A percentile compares a stretch with the other conserved stretches of the same genome.
These are phyloP conservation scores for Gaertneriomyces sp. DNA, from an alignment of 192 early-diverging fungal species.

Conservation along the genomic window DNA sequence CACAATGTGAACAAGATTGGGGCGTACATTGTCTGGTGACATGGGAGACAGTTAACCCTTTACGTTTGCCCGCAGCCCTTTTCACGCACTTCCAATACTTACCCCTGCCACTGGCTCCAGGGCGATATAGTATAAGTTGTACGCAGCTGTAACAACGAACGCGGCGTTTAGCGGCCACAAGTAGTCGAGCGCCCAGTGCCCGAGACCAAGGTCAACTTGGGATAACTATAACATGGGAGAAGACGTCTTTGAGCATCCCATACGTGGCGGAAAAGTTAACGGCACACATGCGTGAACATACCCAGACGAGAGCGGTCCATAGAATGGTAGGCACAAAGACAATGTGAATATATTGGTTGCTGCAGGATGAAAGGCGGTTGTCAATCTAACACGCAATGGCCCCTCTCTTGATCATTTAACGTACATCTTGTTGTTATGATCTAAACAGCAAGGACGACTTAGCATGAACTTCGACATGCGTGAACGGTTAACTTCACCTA, in stretches of 20 bases:
- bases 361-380: conserved; percentile 27
- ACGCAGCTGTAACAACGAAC: conserved; percentile 55
- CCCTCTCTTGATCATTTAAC: neutral
- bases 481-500: neutral
- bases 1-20: conserved; percentile 44
- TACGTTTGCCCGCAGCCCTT: too few relatives aligned
- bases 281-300: conserved; percentile 28
- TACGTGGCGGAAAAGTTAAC: neutral
- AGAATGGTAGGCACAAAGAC: conserved; percentile 88
- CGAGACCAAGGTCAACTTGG: neutral
- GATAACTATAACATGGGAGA: neutral
- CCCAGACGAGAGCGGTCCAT: conserved; percentile 71
- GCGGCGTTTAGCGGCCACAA: conserved; percentile 43
- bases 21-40: conserved; percentile 18
- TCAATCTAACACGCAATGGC: neutral
- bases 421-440: conserved; percentile 63
- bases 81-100: neutral
- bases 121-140: conserved; percentile 69
- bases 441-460: conserved; percentile 21
- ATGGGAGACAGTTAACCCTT: neutral
- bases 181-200: conserved; percentile 25
- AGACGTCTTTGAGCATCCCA: neutral
- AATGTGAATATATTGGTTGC: conserved; percentile 81
- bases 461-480: neutral
- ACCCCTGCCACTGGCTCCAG: conserved; percentile 71